Conservation (phyloP, 768 basidiomycete genomes). For the Zangia roseola region DNA sequence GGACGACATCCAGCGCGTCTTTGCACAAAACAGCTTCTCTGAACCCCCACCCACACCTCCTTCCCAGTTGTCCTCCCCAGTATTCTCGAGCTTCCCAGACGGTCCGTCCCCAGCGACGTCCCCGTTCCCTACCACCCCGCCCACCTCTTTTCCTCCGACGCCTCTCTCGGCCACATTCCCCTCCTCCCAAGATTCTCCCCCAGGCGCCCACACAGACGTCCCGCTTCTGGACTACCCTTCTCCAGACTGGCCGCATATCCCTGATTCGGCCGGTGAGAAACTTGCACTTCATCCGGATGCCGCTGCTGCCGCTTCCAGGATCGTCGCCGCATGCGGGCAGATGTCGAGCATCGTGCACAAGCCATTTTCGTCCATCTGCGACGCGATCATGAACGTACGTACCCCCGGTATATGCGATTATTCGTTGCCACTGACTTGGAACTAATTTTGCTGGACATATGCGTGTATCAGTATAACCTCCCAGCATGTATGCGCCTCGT, state of each 20-base stretch:
- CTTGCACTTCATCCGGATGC: slow-evolving; percentile 62
- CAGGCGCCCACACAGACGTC: not conserved
- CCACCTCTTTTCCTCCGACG: slow-evolving; percentile 27
- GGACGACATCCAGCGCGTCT: slow-evolving; percentile 65
- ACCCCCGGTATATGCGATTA: not conserved
- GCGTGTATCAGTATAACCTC: slow-evolving; percentile 57
- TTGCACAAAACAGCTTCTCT: slow-evolving; percentile 27
- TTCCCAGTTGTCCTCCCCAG: slow-evolving; percentile 17
- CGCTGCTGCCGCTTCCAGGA: slow-evolving; percentile 56
- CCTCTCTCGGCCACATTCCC: slow-evolving; percentile 32
- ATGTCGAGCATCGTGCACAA: slow-evolving; percentile 61
- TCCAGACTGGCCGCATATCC: slow-evolving; percentile 46
- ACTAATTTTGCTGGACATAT: slow-evolving; percentile 15
- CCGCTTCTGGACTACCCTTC: slow-evolving; percentile 51
- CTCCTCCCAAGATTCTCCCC: slow-evolving; percentile 3
- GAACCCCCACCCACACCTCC: slow-evolving; percentile 14
- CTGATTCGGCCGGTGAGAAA: slow-evolving; percentile 48
- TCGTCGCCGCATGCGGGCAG: slow-evolving; percentile 71
- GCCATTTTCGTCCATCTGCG: slow-evolving; percentile 71
- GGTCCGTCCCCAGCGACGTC: slow-evolving; percentile 27
- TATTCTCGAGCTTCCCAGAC: slow-evolving; percentile 29
- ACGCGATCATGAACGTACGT: slow-evolving; percentile 68
- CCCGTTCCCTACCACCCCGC: slow-evolving; percentile 23
- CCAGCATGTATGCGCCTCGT: slow-evolving; percentile 73
- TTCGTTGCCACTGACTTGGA: slow-evolving; percentile 2